These are phyloP conservation scores for Cercospora sojina DNA, from an alignment of 2,329 filamentous ascomycete genomes.

Conservation along the genomic window DNA sequence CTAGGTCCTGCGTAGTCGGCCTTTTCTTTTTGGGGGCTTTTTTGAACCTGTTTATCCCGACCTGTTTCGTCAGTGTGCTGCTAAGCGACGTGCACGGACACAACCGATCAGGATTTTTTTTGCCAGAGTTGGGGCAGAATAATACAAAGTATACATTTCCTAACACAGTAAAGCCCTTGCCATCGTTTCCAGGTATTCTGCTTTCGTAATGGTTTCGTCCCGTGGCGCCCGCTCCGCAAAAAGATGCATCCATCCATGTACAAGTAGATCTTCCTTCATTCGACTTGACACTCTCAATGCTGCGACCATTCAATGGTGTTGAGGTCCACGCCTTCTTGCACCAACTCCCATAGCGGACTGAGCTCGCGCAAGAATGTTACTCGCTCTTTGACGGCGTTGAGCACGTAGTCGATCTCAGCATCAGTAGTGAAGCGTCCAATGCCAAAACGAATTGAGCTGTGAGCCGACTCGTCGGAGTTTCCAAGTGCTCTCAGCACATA, in stretches of 20 bases:
- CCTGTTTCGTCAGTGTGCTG: background rate
- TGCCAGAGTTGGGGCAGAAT: background rate
- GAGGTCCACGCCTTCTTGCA: constrained; percentile 93
- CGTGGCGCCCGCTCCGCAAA: background rate
- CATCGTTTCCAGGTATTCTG: background rate
- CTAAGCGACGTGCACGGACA: background rate
- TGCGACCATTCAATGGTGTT: constrained; percentile 98
- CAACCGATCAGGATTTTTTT: background rate
- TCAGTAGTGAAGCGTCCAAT: constrained; percentile 97
- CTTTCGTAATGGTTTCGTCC: background rate
- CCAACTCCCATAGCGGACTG: constrained; percentile 94
- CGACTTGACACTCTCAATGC: constrained; percentile 60
- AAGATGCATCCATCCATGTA: background rate
- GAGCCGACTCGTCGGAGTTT: constrained; percentile 94
- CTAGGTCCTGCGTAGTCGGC: background rate
- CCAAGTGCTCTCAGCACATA: constrained; percentile 93
- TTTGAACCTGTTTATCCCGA: no score
- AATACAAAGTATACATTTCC: background rate
- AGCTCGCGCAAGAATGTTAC: constrained; percentile 92
- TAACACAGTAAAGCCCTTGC: background rate
- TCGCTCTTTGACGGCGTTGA: constrained; percentile 87
- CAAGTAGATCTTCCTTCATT: background rate
- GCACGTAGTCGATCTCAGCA: constrained; percentile 91
- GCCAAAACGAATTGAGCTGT: constrained; percentile 96
- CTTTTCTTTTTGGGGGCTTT: background rate